These are phyloP conservation scores for Sistotremastrum suecicum DNA, from an alignment of 768 basidiomycete species.

Conservation along the genomic window DNA sequence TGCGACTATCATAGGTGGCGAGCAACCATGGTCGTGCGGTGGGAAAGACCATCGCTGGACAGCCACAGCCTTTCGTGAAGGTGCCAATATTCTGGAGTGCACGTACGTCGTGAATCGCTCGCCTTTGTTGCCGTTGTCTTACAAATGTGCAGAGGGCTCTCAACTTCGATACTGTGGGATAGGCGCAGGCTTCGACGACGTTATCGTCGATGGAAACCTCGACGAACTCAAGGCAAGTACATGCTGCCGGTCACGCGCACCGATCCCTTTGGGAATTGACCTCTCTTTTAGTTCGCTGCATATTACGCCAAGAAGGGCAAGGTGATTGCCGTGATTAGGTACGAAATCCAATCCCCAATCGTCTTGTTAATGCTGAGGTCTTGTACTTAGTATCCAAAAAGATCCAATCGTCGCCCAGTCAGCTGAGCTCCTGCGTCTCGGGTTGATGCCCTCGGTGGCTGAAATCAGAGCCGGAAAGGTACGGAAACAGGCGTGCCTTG, in stretches of 20 bases:
- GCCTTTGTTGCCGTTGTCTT: not conserved
- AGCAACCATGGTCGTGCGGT: slow-evolving; percentile 76
- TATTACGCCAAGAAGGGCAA: slow-evolving; percentile 58
- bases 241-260: no score
- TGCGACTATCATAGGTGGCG: slow-evolving; percentile 38
- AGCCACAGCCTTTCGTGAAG: slow-evolving; percentile 56
- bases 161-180: slow-evolving; percentile 78
- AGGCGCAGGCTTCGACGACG: slow-evolving; percentile 57
- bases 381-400: slow-evolving; percentile 48
- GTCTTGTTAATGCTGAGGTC: not conserved
- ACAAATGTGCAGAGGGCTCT: slow-evolving; percentile 48
- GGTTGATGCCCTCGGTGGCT: slow-evolving; percentile 63
- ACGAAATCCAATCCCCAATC: slow-evolving; percentile 5
- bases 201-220: slow-evolving; percentile 63
- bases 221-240: slow-evolving; percentile 57
- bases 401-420: slow-evolving; percentile 71
- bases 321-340: slow-evolving; percentile 57
- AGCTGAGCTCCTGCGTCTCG: slow-evolving; percentile 63
- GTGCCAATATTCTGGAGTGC: slow-evolving; percentile 87
- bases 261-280: no score
- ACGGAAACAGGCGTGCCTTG: slow-evolving; percentile 2
- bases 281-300: slow-evolving; percentile 47
- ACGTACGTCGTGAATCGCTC: slow-evolving; percentile 31
- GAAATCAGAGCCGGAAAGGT: slow-evolving; percentile 70
- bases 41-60: slow-evolving; percentile 61